Conservation (phyloP, 768 basidiomycete genomes). For the Trametes gibbosa region DNA sequence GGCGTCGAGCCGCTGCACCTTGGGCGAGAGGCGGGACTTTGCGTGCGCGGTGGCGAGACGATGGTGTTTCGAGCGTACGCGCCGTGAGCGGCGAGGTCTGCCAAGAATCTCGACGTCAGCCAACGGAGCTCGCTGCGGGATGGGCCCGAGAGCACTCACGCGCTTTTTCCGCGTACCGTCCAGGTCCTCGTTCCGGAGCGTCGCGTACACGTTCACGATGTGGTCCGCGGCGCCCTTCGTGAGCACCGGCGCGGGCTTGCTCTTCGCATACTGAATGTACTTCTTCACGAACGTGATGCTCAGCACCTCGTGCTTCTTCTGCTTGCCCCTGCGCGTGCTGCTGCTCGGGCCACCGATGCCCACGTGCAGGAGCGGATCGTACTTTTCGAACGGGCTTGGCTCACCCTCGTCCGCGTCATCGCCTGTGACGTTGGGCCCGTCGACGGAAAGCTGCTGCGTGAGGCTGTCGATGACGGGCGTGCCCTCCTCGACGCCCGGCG, state of each 20-base stretch:
- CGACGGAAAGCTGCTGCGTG: slow-evolving; percentile 83
- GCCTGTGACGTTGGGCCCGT: slow-evolving; percentile 59
- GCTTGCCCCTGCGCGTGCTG: slow-evolving; percentile 54
- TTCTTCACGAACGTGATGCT: slow-evolving; percentile 96
- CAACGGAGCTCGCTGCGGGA: not conserved
- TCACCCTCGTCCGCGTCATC: slow-evolving; percentile 52
- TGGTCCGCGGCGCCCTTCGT: slow-evolving; percentile 93
- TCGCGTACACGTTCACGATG: slow-evolving; percentile 91
- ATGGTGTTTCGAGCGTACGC: slow-evolving; percentile 96
- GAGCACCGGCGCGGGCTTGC: slow-evolving; percentile 76
- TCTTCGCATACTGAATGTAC: slow-evolving; percentile 97
- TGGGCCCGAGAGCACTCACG: slow-evolving; percentile 37
- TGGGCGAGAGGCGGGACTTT: slow-evolving; percentile 84
- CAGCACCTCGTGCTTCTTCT: slow-evolving; percentile 79
- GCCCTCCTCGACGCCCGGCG: slow-evolving; percentile 95
- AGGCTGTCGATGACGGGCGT: slow-evolving; percentile 87
- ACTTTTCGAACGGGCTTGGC: slow-evolving; percentile 91
- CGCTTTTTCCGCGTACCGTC: slow-evolving; percentile 81
- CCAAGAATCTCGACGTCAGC: not conserved
- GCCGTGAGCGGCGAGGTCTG: slow-evolving; percentile 97
- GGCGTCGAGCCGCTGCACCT: slow-evolving; percentile 85
- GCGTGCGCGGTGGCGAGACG: slow-evolving; percentile 98
- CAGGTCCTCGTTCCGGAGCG: slow-evolving; percentile 86
- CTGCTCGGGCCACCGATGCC: slow-evolving; percentile 54
- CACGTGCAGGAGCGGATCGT: slow-evolving; percentile 90